Percentiles rank a stretch among this genome's conserved stretches.
phyloP scores from a whole-genome alignment of 768 basidiomycete species.

The Boletus eberwhitei region DNA sequence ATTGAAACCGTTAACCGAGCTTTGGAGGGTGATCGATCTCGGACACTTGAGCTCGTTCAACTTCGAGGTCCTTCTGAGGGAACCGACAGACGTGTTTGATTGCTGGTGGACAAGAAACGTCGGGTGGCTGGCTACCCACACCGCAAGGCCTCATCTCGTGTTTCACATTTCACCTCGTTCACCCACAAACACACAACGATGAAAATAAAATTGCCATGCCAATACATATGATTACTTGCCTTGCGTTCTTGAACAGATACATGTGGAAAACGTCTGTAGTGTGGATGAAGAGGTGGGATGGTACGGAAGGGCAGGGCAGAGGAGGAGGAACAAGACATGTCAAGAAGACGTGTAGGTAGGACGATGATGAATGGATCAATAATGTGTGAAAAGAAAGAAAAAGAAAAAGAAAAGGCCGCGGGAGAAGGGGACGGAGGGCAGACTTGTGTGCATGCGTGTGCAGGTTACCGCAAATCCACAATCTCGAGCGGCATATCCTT shows the following conservation, averaged over 20 bases:
- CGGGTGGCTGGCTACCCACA: too few species aligned
- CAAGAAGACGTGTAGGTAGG: background rate
- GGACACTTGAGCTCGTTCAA: too few species aligned
- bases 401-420: too few species aligned
- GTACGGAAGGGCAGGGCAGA: too few species aligned
- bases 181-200: too few species aligned
- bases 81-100: too few species aligned
- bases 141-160: background rate
- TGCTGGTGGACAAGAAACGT: too few species aligned
- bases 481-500: slow-evolving; percentile 73
- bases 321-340: background rate
- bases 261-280: slow-evolving; percentile 4
- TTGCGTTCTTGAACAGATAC: slow-evolving; percentile 9
- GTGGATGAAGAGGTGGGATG: background rate
- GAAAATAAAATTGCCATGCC: background rate
- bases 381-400: background rate
- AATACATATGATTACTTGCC: background rate
- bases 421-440: too few species aligned
- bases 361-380: background rate
- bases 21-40: too few species aligned
- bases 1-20: too few species aligned
- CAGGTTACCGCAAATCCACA: slow-evolving; percentile 65
- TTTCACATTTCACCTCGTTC: background rate
- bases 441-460: background rate
- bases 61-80: too few species aligned